Conservation (phyloP, 768 basidiomycete genomes). For the Collybia sordida region DNA sequence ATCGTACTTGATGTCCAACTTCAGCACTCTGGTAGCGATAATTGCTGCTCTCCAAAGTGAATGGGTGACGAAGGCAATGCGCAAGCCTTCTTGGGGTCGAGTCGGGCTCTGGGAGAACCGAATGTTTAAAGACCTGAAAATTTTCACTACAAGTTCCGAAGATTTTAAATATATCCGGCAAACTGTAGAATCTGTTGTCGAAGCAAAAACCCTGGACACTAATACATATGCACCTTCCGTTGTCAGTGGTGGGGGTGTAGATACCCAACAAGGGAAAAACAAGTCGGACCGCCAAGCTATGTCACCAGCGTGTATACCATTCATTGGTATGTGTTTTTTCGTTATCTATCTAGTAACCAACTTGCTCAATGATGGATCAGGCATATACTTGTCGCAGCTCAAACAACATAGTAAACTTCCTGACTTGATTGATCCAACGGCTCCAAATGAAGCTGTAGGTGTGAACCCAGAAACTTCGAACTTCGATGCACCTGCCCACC, state of each 20-base stretch:
- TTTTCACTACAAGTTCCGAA: conserved; percentile 58
- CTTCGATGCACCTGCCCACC: conserved; percentile 70
- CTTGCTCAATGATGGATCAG: conserved; percentile 30
- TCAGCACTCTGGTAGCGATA: conserved; percentile 77
- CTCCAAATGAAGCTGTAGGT: conserved; percentile 65
- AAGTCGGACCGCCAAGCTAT: conserved; percentile 36
- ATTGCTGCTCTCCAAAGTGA: conserved; percentile 73
- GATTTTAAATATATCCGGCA: conserved; percentile 78
- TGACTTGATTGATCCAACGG: conserved; percentile 81
- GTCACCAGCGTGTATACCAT: conserved; percentile 72
- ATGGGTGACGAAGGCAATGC: conserved; percentile 68
- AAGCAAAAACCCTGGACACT: conserved; percentile 60
- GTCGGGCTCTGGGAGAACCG: conserved; percentile 71
- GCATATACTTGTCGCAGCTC: conserved; percentile 76
- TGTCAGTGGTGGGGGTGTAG: conserved; percentile 42
- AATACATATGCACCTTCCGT: conserved; percentile 55
- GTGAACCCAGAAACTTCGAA: conserved; percentile 61
- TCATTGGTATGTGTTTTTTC: conserved; percentile 60
- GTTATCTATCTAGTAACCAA: neutral
- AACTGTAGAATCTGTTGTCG: conserved; percentile 60
- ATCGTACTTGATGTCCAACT: conserved; percentile 76
- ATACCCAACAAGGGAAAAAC: conserved; percentile 34
- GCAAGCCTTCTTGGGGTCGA: conserved; percentile 58
- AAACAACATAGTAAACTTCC: conserved; percentile 65
- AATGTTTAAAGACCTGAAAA: conserved; percentile 69